Percentiles rank a stretch among this genome's conserved stretches.
These are phyloP conservation scores for Cryptosporidium baileyi DNA, from an alignment of 169 alveolate genomes.

Conservation along the genomic window DNA sequence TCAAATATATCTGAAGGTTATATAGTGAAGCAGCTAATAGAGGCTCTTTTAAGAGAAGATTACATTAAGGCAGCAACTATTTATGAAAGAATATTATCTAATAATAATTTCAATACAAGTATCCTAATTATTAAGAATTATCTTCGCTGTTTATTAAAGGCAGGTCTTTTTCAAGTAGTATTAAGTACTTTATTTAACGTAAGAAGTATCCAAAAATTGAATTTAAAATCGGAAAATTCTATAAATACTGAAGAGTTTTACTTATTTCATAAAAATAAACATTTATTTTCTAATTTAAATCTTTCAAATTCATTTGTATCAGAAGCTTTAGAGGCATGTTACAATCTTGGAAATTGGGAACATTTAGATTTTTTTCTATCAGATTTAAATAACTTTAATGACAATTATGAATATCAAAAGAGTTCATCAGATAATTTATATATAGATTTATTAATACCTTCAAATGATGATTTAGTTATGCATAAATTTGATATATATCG, in stretches of 20 bases:
- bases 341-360: slow-evolving; percentile 46
- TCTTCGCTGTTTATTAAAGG: slow-evolving; percentile 45
- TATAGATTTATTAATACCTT: slow-evolving; percentile 45
- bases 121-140: background rate
- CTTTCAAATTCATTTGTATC: background rate
- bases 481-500: slow-evolving; percentile 47
- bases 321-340: slow-evolving; percentile 65
- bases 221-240: background rate
- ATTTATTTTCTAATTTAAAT: background rate
- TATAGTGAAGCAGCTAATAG: slow-evolving; percentile 18
- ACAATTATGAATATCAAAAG: background rate
- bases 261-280: background rate
- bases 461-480: slow-evolving; percentile 27
- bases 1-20: background rate
- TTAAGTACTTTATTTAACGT: background rate
- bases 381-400: background rate
- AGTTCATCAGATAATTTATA: slow-evolving; percentile 2
- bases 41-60: slow-evolving; percentile 30
- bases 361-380: slow-evolving; percentile 2
- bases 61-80: slow-evolving; percentile 28
- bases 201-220: background rate
- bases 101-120: background rate
- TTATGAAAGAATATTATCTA: slow-evolving; percentile 26
- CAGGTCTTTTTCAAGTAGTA: slow-evolving; percentile 48
- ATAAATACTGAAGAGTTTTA: background rate